Evolutionary conservation across 352 stramenopile species (phyloP), one percentile per base, ranked within the genome.

Genomic region (Phytophthora citrophthora): DNA sequence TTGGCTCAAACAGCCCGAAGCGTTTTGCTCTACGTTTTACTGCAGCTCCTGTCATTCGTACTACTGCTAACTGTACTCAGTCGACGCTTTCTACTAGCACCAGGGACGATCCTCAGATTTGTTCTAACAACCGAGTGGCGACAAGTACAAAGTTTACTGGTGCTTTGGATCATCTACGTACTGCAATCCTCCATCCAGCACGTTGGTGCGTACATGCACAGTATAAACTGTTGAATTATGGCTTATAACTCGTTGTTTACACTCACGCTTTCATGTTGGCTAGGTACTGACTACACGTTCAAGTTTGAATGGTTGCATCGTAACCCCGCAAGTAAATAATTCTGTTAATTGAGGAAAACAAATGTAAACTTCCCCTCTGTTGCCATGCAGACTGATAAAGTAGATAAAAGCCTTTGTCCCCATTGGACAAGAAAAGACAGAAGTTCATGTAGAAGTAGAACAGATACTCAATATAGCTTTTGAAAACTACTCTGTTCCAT

Each of bases 101-200:
- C 62, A 67, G 56, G 62, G 24, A 4, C 68, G 51, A 56, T 52
- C 9, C 18, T 68, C 8, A 44, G 52, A 3, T 68, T 62, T 26
- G 52, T 52, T 32, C 36, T 68, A 4, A 38, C 6, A 16, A 63
- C 51, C 12, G 60, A 83, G 31, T 75, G 63, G 60, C 32, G 36
- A 27, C 41, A 65, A 18, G 57, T 79, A 1, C 74, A 83, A 58
- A 34, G 48, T 4, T 53, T 74, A 36, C 59, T 74, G 12, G 45
- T 76, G 20, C 57, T 81, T n/a, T 81, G 69, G 69, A 60, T 78
- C 15, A 54, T 76, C 29, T 73, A 72, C 47, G 55, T 73, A 40
- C 41, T 81, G 16, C 64, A 76, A 40, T 70, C 55, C 15, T 64
- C 66, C 2, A 61, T 74, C 31, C 57, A 74, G 9, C 70, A 79